These are phyloP conservation scores for Trichocladium antarcticum DNA, from an alignment of 495 filamentous ascomycete species.

Conservation along the genomic window DNA sequence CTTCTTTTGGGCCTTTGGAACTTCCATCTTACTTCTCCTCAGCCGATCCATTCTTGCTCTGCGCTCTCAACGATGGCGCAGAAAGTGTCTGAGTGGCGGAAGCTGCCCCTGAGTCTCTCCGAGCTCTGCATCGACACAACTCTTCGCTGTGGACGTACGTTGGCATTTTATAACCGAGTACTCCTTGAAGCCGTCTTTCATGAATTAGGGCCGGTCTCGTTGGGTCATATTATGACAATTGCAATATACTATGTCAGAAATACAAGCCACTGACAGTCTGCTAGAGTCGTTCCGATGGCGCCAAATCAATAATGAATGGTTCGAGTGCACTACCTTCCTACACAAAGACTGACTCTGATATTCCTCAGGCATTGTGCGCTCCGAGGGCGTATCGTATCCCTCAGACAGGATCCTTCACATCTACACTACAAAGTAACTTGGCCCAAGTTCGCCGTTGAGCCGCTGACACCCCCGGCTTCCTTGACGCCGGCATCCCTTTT, in stretches of 20 bases:
- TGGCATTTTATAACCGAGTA: background rate
- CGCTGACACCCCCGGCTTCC: slow-evolving; percentile 15
- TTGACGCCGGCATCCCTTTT: slow-evolving; percentile 1
- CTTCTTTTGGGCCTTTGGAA: background rate
- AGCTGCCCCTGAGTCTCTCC: slow-evolving; percentile 63
- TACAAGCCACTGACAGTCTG: background rate
- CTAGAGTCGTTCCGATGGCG: slow-evolving; percentile 85
- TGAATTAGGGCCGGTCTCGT: background rate
- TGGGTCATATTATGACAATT: background rate
- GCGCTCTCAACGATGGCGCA: slow-evolving; percentile 16
- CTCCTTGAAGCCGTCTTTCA: background rate
- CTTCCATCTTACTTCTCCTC: background rate
- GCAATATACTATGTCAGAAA: background rate
- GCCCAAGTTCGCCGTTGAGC: slow-evolving; percentile 26
- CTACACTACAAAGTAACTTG: slow-evolving; percentile 73
- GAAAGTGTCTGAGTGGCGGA: slow-evolving; percentile 57
- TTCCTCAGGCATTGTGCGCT: slow-evolving; percentile 61
- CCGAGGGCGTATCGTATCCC: slow-evolving; percentile 68
- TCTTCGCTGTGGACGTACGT: slow-evolving; percentile 61
- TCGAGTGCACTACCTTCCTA: background rate
- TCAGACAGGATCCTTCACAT: slow-evolving; percentile 67
- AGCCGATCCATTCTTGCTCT: background rate
- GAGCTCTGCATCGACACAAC: slow-evolving; percentile 90
- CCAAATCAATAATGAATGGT: slow-evolving; percentile 77
- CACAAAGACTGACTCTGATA: slow-evolving; percentile 11